Percentiles rank a stretch among this genome's conserved stretches.
Conservation (phyloP, 345 rosid species). For the Conringia planisiliqua region DNA sequence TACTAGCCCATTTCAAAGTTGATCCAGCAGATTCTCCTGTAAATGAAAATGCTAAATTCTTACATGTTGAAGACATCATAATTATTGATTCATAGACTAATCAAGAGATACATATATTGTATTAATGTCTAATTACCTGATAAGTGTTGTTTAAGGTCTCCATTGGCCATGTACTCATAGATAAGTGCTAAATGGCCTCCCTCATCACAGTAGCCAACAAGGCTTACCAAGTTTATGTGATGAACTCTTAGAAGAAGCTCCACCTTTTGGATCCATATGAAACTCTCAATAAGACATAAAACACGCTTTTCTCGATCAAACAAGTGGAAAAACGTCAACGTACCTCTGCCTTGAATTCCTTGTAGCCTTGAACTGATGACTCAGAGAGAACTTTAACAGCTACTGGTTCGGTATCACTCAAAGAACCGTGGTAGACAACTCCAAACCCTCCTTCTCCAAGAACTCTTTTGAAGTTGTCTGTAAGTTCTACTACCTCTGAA, state of each 20-base stretch:
- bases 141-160: conserved; percentile 31
- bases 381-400: conserved; percentile 44
- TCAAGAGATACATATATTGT: not conserved
- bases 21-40: conserved; percentile 6
- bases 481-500: conserved; percentile 33
- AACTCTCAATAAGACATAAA: not conserved
- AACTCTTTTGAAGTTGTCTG: conserved; percentile 33
- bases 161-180: conserved; percentile 43
- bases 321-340: not conserved
- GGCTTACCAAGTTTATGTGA: conserved; percentile 38
- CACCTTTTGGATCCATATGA: conserved; percentile 13
- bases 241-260: conserved; percentile 42
- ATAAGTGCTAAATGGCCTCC: conserved; percentile 36
- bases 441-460: conserved; percentile 46
- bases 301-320: not conserved
- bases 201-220: conserved; percentile 42
- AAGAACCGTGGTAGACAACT: conserved; percentile 37
- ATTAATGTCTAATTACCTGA: conserved; percentile 11
- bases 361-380: conserved; percentile 42
- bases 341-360: conserved; percentile 42
- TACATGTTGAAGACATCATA: not conserved
- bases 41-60: not conserved
- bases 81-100: not conserved
- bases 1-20: conserved; percentile 22
- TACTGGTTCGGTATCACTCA: conserved; percentile 31